Percentiles rank a stretch among this genome's conserved stretches.
Evolutionary conservation across 108 stramenopile species (phyloP).

Genomic region (Cyclotella atomus): DNA sequence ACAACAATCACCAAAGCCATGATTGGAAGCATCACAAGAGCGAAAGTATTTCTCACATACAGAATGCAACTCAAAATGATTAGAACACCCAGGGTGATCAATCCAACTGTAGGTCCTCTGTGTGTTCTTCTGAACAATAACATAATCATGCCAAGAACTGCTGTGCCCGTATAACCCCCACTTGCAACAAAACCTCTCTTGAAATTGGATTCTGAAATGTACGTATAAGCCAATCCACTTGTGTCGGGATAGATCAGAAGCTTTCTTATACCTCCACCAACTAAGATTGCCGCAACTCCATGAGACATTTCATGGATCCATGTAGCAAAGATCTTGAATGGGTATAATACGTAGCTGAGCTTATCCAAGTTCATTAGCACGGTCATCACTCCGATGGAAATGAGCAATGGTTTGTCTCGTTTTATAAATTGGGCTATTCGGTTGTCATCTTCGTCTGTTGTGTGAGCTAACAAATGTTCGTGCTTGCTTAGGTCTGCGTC

Average conservation of each 20-base stretch:
- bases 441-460: slow-evolving; percentile 5
- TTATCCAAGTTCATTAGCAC: slow-evolving; percentile 45
- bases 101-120: slow-evolving; percentile 51
- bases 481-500: slow-evolving; percentile 13
- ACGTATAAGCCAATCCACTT: slow-evolving; percentile 52
- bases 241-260: slow-evolving; percentile 48
- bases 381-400: slow-evolving; percentile 26
- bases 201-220: slow-evolving; percentile 15
- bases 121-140: slow-evolving; percentile 52
- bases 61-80: slow-evolving; percentile 47
- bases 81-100: slow-evolving; percentile 34
- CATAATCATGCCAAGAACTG: slow-evolving; percentile 49
- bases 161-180: slow-evolving; percentile 58
- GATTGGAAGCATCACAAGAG: slow-evolving; percentile 22
- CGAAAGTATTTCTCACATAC: slow-evolving; percentile 50
- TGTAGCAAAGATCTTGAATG: slow-evolving; percentile 58
- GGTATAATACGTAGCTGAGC: slow-evolving; percentile 43
- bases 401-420: slow-evolving; percentile 46
- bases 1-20: slow-evolving; percentile 22
- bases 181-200: slow-evolving; percentile 46
- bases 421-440: slow-evolving; percentile 7
- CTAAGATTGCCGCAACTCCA: slow-evolving; percentile 46
- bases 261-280: slow-evolving; percentile 42
- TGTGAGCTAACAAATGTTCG: slow-evolving; percentile 4
- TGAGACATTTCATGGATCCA: slow-evolving; percentile 66